Evolutionary conservation across 768 basidiomycete genomes (phyloP), one percentile per base, ranked within the genome.

Genomic region (Podaxis rugospora): DNA sequence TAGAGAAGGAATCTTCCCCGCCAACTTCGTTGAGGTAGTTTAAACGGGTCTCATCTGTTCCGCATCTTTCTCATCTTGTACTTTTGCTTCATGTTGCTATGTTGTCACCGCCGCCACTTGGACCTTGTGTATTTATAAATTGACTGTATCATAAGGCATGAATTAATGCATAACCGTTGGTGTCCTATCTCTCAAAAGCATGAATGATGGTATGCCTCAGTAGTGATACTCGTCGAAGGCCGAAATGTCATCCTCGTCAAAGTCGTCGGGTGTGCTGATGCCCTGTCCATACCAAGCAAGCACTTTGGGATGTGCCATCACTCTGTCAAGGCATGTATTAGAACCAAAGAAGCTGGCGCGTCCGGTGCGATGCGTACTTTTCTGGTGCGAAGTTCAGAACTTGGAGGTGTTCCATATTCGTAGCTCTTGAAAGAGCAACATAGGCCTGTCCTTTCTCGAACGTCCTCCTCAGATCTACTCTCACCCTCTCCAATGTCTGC

Each of bases 401-500:
- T 68, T 92, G 82, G 14, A 92, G 75, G 2, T 78, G 75, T 23
- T 81, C 80, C 79, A 89, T 79, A n/a, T 72, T 81, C 1, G 85
- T 90, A 13, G 89, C 90, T 13, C 90, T 83, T 11, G 89, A 91
- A 44, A 90, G 79, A 1, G 86, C 87, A 23, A 90, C 88, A 66
- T 88, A 89, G 3, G 85, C 87, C 84, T 92, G 86, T 4, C 89
- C 89, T 61, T 83, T 87, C 70, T 90, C 94, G 73, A 96, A 96
- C 1, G 84, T 88, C 49, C 82, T 79, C 62, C 75, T 71, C 35
- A 95, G 80, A 67, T 95, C 86, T 3, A 95, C 89, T 61, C 86
- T 88, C 59, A 95, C 91, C 51, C 91, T 80, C 51, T 92, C 85
- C 44, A 61, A n/a, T 13, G 59, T 61, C 35, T 61, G 59, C 14